Evolutionary conservation across 768 basidiomycete species (phyloP), one percentile per base, ranked within the genome.

Genomic region (Ramaria rubella): DNA sequence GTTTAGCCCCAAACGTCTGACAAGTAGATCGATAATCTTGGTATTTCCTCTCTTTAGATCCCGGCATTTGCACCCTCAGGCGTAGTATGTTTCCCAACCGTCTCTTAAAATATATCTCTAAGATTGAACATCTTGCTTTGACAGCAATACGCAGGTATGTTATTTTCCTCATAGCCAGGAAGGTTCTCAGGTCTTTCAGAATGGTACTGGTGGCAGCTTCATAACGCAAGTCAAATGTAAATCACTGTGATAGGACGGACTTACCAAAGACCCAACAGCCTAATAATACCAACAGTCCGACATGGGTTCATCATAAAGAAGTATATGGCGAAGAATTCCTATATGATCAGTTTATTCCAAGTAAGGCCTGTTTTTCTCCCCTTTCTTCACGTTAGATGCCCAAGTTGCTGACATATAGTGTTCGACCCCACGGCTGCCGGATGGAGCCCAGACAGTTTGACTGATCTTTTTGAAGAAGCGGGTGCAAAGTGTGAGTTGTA

Each of bases 321-420:
- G 76, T 70, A 0, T 82, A 75, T 50, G 82, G 81, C 17, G 40
- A 81, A 78, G 59, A 76, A 27, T 67, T 81, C 3, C 59, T 75
- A 5, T 81, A 84, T 58, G 82, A 84, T 60, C 78, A 82, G 60
- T 83, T 84, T 60, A 80, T 84, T 42, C 66, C 73, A 2, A 68
- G 52, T 53, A 53, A 12, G 34, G 4, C 19, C 2, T 34, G 6
- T 5, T 38, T 34, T 38, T 38, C 6, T 38, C 36, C 36, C 7
- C 14, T 3, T 3, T 14, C 36, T 3, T 3, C 2, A 38, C n/a
- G 36, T 3, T n/a, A n/a, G n/a, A n/a, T 11, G 14, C 24, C 14
- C 45, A n/a, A n/a, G 17, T 21, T n/a, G 17, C 33, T 38, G 15
- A 19, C 26, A 23, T 38, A 15, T 17, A 53, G 52, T 53, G 52